Conservation (phyloP, 805 yeast species). For the Barnettozyma pratensis region DNA sequence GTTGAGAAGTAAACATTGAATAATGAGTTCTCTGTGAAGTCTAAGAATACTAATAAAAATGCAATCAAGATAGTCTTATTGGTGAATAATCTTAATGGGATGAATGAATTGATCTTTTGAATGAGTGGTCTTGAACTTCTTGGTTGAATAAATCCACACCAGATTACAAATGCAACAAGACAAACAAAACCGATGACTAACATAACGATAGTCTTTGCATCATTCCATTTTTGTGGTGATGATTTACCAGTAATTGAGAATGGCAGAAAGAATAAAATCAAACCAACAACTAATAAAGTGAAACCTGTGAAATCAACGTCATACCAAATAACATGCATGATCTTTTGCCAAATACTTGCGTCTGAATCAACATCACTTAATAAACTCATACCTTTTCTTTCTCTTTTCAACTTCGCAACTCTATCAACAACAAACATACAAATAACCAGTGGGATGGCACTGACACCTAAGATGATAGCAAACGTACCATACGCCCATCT, state of each 20-base stretch:
- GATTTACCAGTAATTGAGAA: slow-evolving; percentile 25
- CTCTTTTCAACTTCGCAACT: slow-evolving; percentile 11
- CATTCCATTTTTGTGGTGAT: slow-evolving; percentile 21
- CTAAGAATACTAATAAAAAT: slow-evolving; percentile 20
- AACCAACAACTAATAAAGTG: slow-evolving; percentile 17
- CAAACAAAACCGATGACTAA: slow-evolving; percentile 24
- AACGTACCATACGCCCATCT: slow-evolving; percentile 46
- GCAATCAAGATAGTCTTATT: slow-evolving; percentile 18
- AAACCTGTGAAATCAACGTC: slow-evolving; percentile 25
- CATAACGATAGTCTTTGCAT: slow-evolving; percentile 22
- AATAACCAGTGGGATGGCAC: slow-evolving; percentile 19
- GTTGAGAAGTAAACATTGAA: slow-evolving; percentile 25
- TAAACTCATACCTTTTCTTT: slow-evolving; percentile 10
- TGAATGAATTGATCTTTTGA: slow-evolving; percentile 19
- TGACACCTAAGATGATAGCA: slow-evolving; percentile 31
- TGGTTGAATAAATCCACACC: slow-evolving; percentile 15
- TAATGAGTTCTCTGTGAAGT: slow-evolving; percentile 23
- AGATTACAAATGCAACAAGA: slow-evolving; percentile 13
- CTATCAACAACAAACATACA: slow-evolving; percentile 23
- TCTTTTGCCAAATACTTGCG: slow-evolving; percentile 9
- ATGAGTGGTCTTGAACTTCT: slow-evolving; percentile 1
- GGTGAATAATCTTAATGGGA: slow-evolving; percentile 22
- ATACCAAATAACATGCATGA: slow-evolving; percentile 11
- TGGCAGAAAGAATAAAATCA: slow-evolving; percentile 25
- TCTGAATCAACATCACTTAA: slow-evolving; percentile 18